Evolutionary conservation across 441 rosid species (phyloP), one percentile per base, ranked within the genome.

Genomic region (Populus hybrid): DNA sequence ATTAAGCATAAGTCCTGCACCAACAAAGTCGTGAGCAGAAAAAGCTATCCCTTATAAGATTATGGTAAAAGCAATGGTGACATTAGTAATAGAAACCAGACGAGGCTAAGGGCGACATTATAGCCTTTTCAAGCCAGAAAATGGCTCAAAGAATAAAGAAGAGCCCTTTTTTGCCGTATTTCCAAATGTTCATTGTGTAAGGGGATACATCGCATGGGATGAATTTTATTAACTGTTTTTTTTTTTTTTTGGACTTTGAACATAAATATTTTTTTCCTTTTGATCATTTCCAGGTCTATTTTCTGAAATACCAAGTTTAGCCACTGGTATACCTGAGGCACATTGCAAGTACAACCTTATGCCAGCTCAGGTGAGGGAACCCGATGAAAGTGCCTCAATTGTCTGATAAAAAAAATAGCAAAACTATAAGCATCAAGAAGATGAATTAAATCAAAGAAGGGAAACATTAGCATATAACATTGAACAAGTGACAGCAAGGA

Each of bases 311-410:
- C 69, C 59, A 74, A 73, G 68, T 38, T 21, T 40, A 74, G 72
- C 34, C 42, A 73, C 23, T n/a, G 38, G 34, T 68, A 70, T 86
- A 97, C 99, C 99, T 97, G 97, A 76, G n/a, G 99, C 99, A 87
- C 99, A 94, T 85, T 91, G 95, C 90, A 97, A 84, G 85, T 88
- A 94, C 84, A 97, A 81, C 78, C 90, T 86, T 81, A 86, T 34
- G 98, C 94, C 84, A 97, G 84, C 75, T 97, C 99, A 73, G 99
- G 94, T 74, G 97, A 87, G 18, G 98, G 95, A 81, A 90, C n/a
- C 87, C 76, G 75, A 86, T 73, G 87, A 90, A 61, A 97, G 88
- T 59, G 90, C 93, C 86, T 97, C 99, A 24, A 97, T 84, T 73
- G 89, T 90, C 99, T 97, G 91, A 79, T 76, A 86, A 69, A 72